These are phyloP conservation scores for Aspergillus biplanus DNA, from an alignment of 495 filamentous ascomycete species.

Conservation along the genomic window DNA sequence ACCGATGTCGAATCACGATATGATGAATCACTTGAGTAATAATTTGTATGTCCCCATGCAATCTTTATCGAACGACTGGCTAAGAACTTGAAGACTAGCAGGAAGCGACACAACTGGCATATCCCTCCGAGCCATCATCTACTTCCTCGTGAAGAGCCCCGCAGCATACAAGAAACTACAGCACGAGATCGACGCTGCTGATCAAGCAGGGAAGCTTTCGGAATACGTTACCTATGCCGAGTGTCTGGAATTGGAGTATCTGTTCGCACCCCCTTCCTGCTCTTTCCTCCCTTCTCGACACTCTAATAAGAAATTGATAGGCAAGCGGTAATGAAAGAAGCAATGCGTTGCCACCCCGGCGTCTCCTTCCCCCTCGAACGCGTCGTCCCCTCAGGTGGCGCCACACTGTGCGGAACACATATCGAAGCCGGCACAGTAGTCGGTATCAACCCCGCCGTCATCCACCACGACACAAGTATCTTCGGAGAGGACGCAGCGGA, in stretches of 20 bases:
- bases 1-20: conserved; percentile 27
- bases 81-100: conserved; percentile 15
- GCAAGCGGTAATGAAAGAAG: conserved; percentile 14
- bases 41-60: conserved; percentile 33
- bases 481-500: conserved; percentile 26
- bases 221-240: conserved; percentile 47
- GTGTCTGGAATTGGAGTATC: conserved; percentile 14
- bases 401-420: neutral
- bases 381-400: neutral
- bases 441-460: conserved; percentile 36
- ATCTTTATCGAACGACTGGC: neutral
- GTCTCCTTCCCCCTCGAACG: conserved; percentile 7
- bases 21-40: conserved; percentile 32
- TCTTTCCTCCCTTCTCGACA: neutral
- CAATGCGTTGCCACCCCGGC: conserved; percentile 12
- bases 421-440: conserved; percentile 25
- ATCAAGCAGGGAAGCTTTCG: conserved; percentile 22
- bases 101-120: conserved; percentile 64
- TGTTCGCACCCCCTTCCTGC: neutral
- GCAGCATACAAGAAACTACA: conserved; percentile 47
- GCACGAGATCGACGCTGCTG: conserved; percentile 57
- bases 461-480: conserved; percentile 23
- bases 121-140: conserved; percentile 61
- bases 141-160: conserved; percentile 60
- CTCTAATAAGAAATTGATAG: neutral